Percentiles rank a stretch among this genome's conserved stretches.
phyloP scores from a whole-genome alignment of 2,329 filamentous ascomycete genomes.

The Nothophaeocryptopus gaeumannii region DNA sequence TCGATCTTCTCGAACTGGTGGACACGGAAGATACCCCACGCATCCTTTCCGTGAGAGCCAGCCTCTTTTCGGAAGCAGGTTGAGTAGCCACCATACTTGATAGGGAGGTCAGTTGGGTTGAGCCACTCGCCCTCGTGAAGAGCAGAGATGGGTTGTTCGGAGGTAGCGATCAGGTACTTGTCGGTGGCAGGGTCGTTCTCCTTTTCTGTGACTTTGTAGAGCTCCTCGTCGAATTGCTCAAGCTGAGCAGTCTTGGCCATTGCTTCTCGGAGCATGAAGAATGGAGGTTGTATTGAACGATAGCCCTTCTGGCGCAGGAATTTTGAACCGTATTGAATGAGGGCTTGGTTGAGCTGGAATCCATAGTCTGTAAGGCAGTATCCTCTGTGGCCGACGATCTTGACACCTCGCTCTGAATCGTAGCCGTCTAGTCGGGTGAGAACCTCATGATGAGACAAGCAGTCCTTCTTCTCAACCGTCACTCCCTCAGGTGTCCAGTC shows the following conservation, averaged over 20 bases:
- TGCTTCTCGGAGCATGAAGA: constrained; percentile 90
- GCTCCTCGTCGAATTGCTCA: constrained; percentile 93
- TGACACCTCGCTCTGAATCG: constrained; percentile 87
- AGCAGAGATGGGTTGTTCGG: constrained; percentile 90
- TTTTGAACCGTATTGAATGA: constrained; percentile 92
- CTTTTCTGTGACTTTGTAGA: constrained; percentile 89
- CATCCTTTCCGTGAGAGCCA: constrained; percentile 84
- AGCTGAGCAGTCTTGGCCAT: constrained; percentile 99
- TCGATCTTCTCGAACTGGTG: constrained; percentile 97
- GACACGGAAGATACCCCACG: constrained; percentile 96
- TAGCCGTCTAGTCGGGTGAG: constrained; percentile 84
- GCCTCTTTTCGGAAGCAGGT: constrained; percentile 97
- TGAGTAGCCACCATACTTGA: constrained; percentile 84
- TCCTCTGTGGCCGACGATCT: constrained; percentile 89
- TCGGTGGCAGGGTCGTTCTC: constrained; percentile 78
- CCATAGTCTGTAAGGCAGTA: constrained; percentile 91
- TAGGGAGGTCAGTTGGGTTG: constrained; percentile 75
- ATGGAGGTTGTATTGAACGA: constrained; percentile 65
- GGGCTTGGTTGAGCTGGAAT: constrained; percentile 84
- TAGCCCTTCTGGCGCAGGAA: constrained; percentile 75
- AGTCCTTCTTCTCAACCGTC: constrained; percentile 69
- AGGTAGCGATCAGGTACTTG: constrained; percentile 80
- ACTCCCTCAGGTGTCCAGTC: constrained; percentile 79
- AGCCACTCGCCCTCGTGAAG: constrained; percentile 90
- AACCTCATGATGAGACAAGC: constrained; percentile 92